A percentile compares a stretch with the other conserved stretches of the same genome.
Conservation (phyloP, 371 early-diverging fungal genomes). For the Nematocida sp. region DNA sequence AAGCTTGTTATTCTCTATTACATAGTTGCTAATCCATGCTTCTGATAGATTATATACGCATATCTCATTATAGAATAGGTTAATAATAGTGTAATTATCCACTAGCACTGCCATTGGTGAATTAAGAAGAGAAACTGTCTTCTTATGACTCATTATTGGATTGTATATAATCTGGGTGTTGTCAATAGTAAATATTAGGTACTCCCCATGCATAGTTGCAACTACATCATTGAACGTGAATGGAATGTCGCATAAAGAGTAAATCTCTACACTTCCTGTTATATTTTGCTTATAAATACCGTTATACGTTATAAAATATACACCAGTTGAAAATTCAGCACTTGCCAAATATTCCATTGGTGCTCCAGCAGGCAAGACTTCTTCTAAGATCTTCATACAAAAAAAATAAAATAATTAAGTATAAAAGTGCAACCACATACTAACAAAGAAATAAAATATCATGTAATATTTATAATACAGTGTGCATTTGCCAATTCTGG, state of each 20-base stretch:
- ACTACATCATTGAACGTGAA: neutral
- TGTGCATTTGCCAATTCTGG: no score
- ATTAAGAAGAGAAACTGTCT: slow-evolving; percentile 1
- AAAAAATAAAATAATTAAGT: neutral
- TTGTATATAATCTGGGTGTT: slow-evolving; percentile 2
- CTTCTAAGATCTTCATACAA: slow-evolving; percentile 16
- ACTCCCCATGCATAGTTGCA: slow-evolving; percentile 30
- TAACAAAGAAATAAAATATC: no score
- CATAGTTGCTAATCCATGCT: neutral
- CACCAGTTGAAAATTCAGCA: slow-evolving; percentile 18
- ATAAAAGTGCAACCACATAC: no score
- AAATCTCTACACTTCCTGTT: slow-evolving; percentile 10
- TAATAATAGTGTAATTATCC: neutral
- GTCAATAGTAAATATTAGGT: slow-evolving; percentile 14
- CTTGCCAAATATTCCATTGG: slow-evolving; percentile 36
- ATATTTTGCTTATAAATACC: slow-evolving; percentile 9
- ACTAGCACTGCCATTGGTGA: neutral
- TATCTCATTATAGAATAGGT: slow-evolving; percentile 1
- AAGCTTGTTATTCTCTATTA: slow-evolving; percentile 2
- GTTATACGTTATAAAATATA: slow-evolving; percentile 31
- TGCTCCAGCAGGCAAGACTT: neutral
- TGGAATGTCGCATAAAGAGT: neutral
- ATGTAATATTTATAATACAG: no score
- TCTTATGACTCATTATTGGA: neutral
- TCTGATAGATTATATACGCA: slow-evolving; percentile 4